Evolutionary conservation across 345 rosid genomes (phyloP).

Genomic region (Acer negundo): DNA sequence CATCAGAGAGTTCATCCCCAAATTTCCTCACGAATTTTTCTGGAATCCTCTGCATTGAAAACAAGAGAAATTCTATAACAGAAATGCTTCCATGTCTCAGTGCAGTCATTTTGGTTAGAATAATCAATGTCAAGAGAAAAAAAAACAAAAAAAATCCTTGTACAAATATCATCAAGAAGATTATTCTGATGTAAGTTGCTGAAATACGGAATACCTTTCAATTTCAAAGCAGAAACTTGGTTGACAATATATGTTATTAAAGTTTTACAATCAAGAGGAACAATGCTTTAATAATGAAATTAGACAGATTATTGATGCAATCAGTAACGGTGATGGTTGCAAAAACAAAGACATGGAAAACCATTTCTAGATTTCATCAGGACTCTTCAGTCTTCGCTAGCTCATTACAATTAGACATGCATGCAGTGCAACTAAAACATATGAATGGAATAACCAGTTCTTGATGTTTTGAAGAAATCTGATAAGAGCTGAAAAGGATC

Average conservation of each 20-base stretch:
- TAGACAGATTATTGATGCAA: background rate
- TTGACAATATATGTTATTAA: background rate
- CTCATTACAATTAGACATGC: background rate
- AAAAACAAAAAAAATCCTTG: background rate
- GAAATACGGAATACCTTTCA: background rate
- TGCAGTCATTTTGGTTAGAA: no score
- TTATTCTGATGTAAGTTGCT: no score
- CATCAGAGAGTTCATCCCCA: conserved; percentile 38
- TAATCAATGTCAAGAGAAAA: background rate
- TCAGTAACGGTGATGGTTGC: no score
- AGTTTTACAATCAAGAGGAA: background rate
- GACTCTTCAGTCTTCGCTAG: background rate
- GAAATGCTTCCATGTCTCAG: background rate
- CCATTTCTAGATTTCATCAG: background rate
- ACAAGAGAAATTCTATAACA: background rate
- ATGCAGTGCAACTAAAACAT: background rate
- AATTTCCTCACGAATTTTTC: conserved; percentile 34
- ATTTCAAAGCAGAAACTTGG: background rate
- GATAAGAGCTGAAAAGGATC: no score
- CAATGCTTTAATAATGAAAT: background rate
- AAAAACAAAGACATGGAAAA: no score
- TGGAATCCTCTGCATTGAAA: conserved; percentile 40
- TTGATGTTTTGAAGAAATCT: no score
- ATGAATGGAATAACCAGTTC: background rate
- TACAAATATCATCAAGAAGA: background rate